Base-by-base conservation (phyloP, 768 basidiomycete genomes). In the Boletus subparvulus region DNA sequence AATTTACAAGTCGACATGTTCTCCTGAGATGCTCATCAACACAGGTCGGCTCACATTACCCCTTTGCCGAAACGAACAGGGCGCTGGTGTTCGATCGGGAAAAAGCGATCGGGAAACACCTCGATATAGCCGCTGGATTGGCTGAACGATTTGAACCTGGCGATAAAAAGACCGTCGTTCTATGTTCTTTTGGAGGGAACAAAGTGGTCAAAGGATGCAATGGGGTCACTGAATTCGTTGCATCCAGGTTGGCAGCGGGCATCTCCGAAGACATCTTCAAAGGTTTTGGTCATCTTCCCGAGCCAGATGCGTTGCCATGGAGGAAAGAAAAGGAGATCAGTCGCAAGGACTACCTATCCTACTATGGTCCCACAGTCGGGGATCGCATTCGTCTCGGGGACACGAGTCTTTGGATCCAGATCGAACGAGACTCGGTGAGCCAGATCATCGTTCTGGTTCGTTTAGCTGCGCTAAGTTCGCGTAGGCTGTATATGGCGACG, bases 121-220 rank as follows among this genome's bases (percentile, higher is more conserved):
- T 99, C 8, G 94, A 99, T 69, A 97, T 98, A 51, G 76, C 96
- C 0, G 87, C 97, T 0, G 96, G 97, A 7, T 98, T 94, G 0
- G 95, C 97, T 7, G 91, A 97, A 6, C 85, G 97, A 33, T 98
- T 99, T 69, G 97, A 99, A 69, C 96, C 97, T 0, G 93, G 94
- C 3, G 93, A 96, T 63, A 69, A 73, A 39, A 94, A 93, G 75
- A 85, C 92, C 0, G 90, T 98, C 40, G 83, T 82, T 0, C 83
- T 98, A 8, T 90, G 91, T 57, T 71, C 83, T 21, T 89, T 97
- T 45, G 88, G 82, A 16, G 97, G 96, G 0, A 71, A 74, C 1
- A 80, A 82, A 63, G 70, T 83, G 36, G 83, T 94, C 41, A 83
- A 85, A 3, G 97, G 96, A 6, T 92, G 94, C 1, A 94, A 94